Evolutionary conservation across 345 rosid genomes (phyloP).

Genomic region (Brassica juncea): DNA sequence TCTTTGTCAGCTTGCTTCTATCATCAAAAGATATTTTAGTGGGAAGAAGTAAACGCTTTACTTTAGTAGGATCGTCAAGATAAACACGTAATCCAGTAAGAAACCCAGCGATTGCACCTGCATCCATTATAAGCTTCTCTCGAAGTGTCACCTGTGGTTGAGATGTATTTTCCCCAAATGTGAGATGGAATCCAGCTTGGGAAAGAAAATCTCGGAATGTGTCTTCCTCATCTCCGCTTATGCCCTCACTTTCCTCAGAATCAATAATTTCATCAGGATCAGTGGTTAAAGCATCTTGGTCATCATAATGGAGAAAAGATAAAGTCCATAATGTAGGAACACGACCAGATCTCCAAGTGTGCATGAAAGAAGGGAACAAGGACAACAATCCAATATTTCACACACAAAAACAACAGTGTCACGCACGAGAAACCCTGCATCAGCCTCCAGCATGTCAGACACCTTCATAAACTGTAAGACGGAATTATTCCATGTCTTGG

Average conservation of each 20-base stretch:
- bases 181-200: conserved; percentile 95
- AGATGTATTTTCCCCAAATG: conserved; percentile 87
- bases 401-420: conserved; percentile 98
- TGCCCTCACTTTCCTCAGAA: conserved; percentile 96
- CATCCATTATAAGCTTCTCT: conserved; percentile 95
- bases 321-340: not conserved
- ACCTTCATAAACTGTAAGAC: conserved; percentile 99
- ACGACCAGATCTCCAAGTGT: not conserved
- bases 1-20: conserved; percentile 65
- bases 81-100: conserved; percentile 89
- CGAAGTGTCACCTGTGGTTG: conserved; percentile 67
- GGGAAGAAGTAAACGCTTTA: conserved; percentile 95
- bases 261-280: conserved; percentile 99
- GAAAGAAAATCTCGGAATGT: conserved; percentile 92
- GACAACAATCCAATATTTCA: conserved; percentile 96
- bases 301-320: conserved; percentile 53
- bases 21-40: conserved; percentile 81
- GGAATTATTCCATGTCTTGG: conserved; percentile 99
- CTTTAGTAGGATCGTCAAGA: conserved; percentile 98
- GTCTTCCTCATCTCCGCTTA: conserved; percentile 98
- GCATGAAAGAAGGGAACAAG: conserved; percentile 48
- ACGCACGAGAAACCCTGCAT: conserved; percentile 98
- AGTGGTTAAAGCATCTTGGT: conserved; percentile 95
- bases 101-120: conserved; percentile 99
- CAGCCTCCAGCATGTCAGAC: conserved; percentile 96